Evolutionary conservation across 1,139 yeast species (phyloP).

Genomic region (Geotrichum restrictum): DNA sequence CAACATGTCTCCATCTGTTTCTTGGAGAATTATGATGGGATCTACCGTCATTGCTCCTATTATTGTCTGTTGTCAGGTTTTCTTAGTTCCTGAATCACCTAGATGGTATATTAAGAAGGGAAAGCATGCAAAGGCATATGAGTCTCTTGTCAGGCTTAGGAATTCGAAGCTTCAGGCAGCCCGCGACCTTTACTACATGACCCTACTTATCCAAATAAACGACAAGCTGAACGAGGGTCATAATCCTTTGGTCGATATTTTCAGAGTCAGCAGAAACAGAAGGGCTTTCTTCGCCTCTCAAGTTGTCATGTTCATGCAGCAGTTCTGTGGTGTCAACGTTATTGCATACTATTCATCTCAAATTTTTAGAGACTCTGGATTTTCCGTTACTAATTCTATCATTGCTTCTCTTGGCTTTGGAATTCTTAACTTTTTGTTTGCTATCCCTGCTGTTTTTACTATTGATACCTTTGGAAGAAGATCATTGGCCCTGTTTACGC

Average conservation of each 20-base stretch:
- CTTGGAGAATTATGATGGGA: slow-evolving; percentile 81
- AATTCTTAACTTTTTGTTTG: slow-evolving; percentile 72
- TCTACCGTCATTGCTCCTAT: slow-evolving; percentile 73
- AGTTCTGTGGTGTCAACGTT: slow-evolving; percentile 86
- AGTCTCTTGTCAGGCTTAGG: slow-evolving; percentile 51
- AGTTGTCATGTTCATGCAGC: slow-evolving; percentile 86
- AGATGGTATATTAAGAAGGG: slow-evolving; percentile 73
- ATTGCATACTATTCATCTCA: slow-evolving; percentile 65
- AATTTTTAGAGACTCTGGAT: slow-evolving; percentile 66
- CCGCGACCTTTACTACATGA: slow-evolving; percentile 70
- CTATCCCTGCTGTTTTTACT: slow-evolving; percentile 77
- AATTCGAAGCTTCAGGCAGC: slow-evolving; percentile 60
- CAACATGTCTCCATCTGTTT: slow-evolving; percentile 48
- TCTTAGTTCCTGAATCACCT: slow-evolving; percentile 72
- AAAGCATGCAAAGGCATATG: slow-evolving; percentile 55
- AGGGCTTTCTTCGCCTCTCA: slow-evolving; percentile 78
- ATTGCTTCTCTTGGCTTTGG: slow-evolving; percentile 87
- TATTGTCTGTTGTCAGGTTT: slow-evolving; percentile 62
- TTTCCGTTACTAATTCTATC: slow-evolving; percentile 57
- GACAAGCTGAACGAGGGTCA: slow-evolving; percentile 47
- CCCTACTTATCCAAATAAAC: slow-evolving; percentile 63
- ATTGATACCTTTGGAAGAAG: slow-evolving; percentile 80
- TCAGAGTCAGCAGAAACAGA: slow-evolving; percentile 70
- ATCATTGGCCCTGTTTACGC: slow-evolving; percentile 61
- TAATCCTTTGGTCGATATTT: slow-evolving; percentile 46